phyloP scores from a whole-genome alignment of 208 protist genomes.

The Trichomonas tenax region DNA sequence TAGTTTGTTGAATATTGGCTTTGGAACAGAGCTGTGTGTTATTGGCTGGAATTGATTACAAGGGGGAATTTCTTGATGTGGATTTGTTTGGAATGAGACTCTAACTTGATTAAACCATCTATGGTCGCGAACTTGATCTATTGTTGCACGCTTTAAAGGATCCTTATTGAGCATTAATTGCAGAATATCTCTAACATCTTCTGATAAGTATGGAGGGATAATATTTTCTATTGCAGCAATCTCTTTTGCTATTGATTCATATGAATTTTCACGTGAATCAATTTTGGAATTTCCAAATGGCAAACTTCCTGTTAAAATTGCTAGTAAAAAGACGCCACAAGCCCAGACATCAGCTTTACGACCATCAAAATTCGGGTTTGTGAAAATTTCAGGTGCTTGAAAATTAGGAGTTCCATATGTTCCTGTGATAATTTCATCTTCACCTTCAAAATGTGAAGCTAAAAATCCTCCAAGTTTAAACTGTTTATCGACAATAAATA shows the following conservation, averaged over 20 bases:
- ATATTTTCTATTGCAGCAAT: neutral
- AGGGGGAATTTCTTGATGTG: too few relatives aligned
- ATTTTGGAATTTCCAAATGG: neutral
- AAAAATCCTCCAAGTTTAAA: neutral
- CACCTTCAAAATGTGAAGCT: neutral
- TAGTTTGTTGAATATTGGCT: too few relatives aligned
- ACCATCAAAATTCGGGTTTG: neutral
- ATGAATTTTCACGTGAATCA: neutral
- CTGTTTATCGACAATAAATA: conserved; percentile 40
- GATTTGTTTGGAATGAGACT: too few relatives aligned
- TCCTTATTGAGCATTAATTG: neutral
- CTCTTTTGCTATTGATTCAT: neutral
- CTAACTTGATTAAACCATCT: too few relatives aligned
- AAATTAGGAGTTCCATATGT: neutral
- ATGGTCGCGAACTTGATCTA: too few relatives aligned
- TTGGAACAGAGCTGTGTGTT: too few relatives aligned
- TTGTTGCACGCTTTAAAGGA: too few relatives aligned
- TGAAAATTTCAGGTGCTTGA: neutral
- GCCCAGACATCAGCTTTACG: neutral
- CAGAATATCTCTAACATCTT: neutral
- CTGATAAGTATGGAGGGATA: neutral
- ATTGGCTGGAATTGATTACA: too few relatives aligned
- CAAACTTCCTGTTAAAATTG: neutral
- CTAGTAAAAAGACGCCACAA: neutral
- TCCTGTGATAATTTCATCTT: neutral